These are phyloP conservation scores for Colletotrichum musicola DNA, from an alignment of 2,329 filamentous ascomycete species.

Conservation along the genomic window DNA sequence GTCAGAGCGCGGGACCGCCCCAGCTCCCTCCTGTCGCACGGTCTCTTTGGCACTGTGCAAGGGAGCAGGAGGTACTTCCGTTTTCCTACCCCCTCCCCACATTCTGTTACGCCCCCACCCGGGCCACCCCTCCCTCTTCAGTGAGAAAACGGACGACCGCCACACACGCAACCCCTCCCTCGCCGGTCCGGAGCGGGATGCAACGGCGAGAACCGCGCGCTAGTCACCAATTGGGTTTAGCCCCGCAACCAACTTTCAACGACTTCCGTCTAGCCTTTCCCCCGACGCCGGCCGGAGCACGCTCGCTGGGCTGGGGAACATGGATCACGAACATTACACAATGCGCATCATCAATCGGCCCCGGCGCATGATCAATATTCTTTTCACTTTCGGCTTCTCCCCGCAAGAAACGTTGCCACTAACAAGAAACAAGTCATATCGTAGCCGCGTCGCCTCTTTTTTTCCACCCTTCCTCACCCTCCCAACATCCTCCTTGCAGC, in stretches of 20 bases:
- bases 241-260: constrained; percentile 27
- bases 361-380: neutral
- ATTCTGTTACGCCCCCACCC: no score
- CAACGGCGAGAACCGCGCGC: constrained; percentile 40
- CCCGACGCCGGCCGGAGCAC: constrained; percentile 21
- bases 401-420: constrained; percentile 24
- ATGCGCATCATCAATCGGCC: neutral
- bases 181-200: constrained; percentile 38
- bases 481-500: neutral
- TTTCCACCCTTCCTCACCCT: neutral
- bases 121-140: neutral
- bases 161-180: constrained; percentile 6
- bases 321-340: neutral
- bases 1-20: neutral
- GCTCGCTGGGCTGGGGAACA: neutral
- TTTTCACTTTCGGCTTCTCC: constrained; percentile 4
- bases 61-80: constrained; percentile 5
- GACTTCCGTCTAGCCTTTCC: constrained; percentile 24
- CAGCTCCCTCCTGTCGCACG: constrained; percentile 3
- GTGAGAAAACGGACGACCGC: neutral
- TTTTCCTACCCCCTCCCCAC: no score
- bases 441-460: constrained; percentile 24
- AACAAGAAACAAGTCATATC: constrained; percentile 31
- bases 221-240: constrained; percentile 24
- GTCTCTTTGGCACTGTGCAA: neutral